Evolutionary conservation across 148 eudicot species (phyloP).

Genomic region (Persicaria tinctoria): DNA sequence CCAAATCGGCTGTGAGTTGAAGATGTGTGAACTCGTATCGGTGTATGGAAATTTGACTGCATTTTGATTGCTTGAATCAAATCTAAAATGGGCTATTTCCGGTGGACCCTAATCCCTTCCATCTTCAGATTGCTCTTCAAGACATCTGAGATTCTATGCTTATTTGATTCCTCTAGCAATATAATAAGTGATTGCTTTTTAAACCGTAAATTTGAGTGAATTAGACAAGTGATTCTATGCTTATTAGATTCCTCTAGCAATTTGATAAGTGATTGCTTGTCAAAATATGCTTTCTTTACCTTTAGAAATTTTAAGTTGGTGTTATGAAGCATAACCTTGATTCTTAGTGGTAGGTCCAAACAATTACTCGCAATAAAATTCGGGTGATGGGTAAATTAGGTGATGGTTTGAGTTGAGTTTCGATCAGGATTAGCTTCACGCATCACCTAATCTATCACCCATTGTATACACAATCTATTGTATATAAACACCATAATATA

Average conservation of each 20-base stretch:
- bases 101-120: not conserved
- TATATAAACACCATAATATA: too few species aligned
- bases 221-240: not conserved
- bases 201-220: not conserved
- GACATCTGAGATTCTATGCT: not conserved
- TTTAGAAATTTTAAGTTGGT: not conserved
- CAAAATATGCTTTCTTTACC: not conserved
- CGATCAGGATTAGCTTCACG: too few species aligned
- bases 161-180: not conserved
- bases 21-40: too few species aligned
- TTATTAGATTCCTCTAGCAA: too few species aligned
- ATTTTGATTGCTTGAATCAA: not conserved
- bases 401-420: too few species aligned
- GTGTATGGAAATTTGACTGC: too few species aligned
- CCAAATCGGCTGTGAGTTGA: too few species aligned
- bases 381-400: too few species aligned
- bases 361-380: not conserved
- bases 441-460: not conserved
- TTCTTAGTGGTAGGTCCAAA: not conserved
- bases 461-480: too few species aligned
- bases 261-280: not conserved
- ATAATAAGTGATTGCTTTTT: not conserved
- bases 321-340: not conserved
- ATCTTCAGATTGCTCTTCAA: too few species aligned
- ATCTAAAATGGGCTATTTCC: not conserved